Evolutionary conservation across 371 early-diverging fungal species (phyloP).

Genomic region (Syncephalastrum sp.): DNA sequence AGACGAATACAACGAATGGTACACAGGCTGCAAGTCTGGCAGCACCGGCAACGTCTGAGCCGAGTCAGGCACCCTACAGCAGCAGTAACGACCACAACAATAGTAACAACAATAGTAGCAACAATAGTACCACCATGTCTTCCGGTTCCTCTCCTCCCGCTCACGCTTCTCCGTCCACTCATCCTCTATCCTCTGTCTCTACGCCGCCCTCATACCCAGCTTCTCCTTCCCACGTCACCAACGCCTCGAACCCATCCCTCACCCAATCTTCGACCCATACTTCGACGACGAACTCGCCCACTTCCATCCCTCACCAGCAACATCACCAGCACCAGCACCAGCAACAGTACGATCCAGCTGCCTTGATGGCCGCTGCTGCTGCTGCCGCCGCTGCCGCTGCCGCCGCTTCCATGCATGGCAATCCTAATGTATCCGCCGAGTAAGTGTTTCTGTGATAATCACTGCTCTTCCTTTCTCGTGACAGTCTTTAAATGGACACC

Average conservation of each 20-base stretch:
- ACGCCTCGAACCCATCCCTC: background rate
- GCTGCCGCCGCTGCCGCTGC: slow-evolving; percentile 23
- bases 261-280: slow-evolving; percentile 4
- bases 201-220: background rate
- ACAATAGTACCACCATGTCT: background rate
- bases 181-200: background rate
- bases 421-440: no score
- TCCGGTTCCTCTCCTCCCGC: slow-evolving; percentile 6
- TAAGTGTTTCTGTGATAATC: no score
- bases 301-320: slow-evolving; percentile 3
- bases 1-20: slow-evolving; percentile 7
- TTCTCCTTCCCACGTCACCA: slow-evolving; percentile 2
- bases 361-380: slow-evolving; percentile 19
- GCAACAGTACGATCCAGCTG: slow-evolving; percentile 15
- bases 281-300: slow-evolving; percentile 10
- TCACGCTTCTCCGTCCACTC: background rate
- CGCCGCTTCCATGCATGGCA: background rate
- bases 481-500: background rate
- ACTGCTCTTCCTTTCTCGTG: background rate
- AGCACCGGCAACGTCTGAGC: slow-evolving; percentile 18
- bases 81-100: no score
- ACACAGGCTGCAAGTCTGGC: slow-evolving; percentile 18
- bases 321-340: slow-evolving; percentile 5
- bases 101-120: slow-evolving; percentile 15
- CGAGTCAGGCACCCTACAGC: background rate